These are phyloP conservation scores for Tremella mesenterica DNA, from an alignment of 768 basidiomycete genomes.

Conservation along the genomic window DNA sequence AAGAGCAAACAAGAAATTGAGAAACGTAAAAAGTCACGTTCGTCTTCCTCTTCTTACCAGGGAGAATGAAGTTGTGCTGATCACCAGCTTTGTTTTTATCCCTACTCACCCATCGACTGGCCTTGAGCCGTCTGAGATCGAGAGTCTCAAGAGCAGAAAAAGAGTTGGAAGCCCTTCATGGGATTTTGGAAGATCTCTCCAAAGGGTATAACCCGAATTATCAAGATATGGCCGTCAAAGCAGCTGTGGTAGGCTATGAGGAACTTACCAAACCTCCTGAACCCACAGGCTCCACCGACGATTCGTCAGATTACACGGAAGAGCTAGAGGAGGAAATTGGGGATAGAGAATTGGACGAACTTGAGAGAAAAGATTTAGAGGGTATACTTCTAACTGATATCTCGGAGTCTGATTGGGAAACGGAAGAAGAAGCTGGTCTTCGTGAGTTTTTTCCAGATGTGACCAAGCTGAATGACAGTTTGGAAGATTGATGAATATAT, in stretches of 20 bases:
- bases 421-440: constrained; percentile 46
- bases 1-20: constrained; percentile 71
- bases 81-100: constrained; percentile 65
- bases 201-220: constrained; percentile 95
- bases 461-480: constrained; percentile 49
- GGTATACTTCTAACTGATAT: constrained; percentile 68
- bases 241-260: constrained; percentile 91
- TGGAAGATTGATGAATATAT: constrained; percentile 73
- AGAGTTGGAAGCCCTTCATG: constrained; percentile 66
- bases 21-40: constrained; percentile 77
- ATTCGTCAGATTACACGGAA: neutral
- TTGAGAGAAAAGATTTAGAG: constrained; percentile 56
- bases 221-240: constrained; percentile 97
- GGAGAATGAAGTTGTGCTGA: neutral
- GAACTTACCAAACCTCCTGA: constrained; percentile 33
- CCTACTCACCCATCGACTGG: constrained; percentile 62
- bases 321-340: constrained; percentile 23
- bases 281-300: neutral
- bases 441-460: constrained; percentile 49
- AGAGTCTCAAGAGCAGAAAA: constrained; percentile 65
- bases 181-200: constrained; percentile 72
- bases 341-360: constrained; percentile 51
- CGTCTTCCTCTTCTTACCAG: constrained; percentile 37
- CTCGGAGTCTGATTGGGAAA: constrained; percentile 52
- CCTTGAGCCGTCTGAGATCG: constrained; percentile 65